Base-by-base conservation (phyloP, 2,329 filamentous ascomycete species). In the Cladophialophora bantiana region DNA sequence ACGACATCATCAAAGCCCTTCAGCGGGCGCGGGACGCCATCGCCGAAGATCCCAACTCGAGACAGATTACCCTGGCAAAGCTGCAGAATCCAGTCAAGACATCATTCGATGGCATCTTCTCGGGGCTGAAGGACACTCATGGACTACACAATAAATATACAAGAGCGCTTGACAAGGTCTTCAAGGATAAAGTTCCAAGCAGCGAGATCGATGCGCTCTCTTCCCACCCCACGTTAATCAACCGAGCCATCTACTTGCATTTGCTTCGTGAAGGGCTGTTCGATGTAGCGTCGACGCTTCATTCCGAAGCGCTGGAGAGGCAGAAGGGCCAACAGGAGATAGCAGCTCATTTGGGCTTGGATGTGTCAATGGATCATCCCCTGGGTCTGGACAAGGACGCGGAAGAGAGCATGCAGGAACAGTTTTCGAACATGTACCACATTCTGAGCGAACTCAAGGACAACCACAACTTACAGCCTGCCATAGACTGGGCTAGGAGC, bases 211-310 rank as follows among this genome's bases (percentile, higher is more conserved):
- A 96, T 78, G 90, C 89, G 38, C 88, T 97, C 78, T 89, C 88
- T 1, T 86, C 89, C 20, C 89, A 96, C 71, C 86, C 90, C 3
- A 83, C 85, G 15, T 84, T 97, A 12, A 92, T 98, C 76, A 96
- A 97, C 79, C 88, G 94, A 64, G 94, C 95, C 6, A 96, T 99
- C 73, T 92, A 92, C 9, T 97, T 98, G 93, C 95, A 99, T 76
- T 86, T 99, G 26, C 85, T 99, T 45, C 91, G 95, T 48, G 94
- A 98, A 80, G 95, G 95, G 57, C 91, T 97, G 76, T 99, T 99
- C 78, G 85, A 85, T 26, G 94, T 97, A 1, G 94, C 94, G 12
- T 88, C 89, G 15, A 93, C 89, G 1, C 97, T 99, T 73, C 87
- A 97, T 57, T 82, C 85, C 13, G 95, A 98, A 82, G 71, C 79